Conservation (phyloP, 2,329 filamentous ascomycete genomes). For the Fusarium bactridioides region DNA sequence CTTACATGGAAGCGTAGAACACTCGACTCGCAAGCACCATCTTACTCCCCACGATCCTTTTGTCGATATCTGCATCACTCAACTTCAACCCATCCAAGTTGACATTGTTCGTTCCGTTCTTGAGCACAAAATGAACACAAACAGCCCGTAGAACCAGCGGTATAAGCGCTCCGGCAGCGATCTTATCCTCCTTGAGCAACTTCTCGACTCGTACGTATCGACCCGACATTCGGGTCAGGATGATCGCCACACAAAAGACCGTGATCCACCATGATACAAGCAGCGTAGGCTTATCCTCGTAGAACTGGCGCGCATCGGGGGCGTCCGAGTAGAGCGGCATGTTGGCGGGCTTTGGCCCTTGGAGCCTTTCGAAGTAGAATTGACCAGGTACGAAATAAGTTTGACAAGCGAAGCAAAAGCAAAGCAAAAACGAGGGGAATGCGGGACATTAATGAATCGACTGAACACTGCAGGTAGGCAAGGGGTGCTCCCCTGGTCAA, state of each 20-base stretch:
- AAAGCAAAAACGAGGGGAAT: conserved; percentile 10
- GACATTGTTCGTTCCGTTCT: conserved; percentile 91
- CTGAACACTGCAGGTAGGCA: background rate
- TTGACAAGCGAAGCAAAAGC: background rate
- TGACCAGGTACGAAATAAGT: background rate
- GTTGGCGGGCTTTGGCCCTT: conserved; percentile 36
- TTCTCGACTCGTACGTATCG: conserved; percentile 83
- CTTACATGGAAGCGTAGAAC: conserved; percentile 85
- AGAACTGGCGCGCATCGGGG: conserved; percentile 52
- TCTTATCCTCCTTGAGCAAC: conserved; percentile 85
- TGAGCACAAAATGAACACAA: conserved; percentile 79
- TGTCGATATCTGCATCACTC: conserved; percentile 52
- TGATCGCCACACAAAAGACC: conserved; percentile 79
- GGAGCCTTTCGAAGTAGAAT: background rate
- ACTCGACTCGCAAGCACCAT: conserved; percentile 82
- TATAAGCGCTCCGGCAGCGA: conserved; percentile 78
- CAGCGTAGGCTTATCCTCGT: conserved; percentile 79
- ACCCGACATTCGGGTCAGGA: conserved; percentile 76
- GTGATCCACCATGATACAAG: conserved; percentile 95
- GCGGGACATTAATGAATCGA: conserved; percentile 23
- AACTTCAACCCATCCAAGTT: conserved; percentile 49
- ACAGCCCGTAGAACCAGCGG: conserved; percentile 82
- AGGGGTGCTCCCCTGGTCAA: conserved; percentile 13
- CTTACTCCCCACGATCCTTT: conserved; percentile 74
- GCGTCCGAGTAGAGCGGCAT: conserved; percentile 65